Base-by-base conservation (phyloP, 352 stramenopile genomes). In the Elongisporangium prolatum region DNA sequence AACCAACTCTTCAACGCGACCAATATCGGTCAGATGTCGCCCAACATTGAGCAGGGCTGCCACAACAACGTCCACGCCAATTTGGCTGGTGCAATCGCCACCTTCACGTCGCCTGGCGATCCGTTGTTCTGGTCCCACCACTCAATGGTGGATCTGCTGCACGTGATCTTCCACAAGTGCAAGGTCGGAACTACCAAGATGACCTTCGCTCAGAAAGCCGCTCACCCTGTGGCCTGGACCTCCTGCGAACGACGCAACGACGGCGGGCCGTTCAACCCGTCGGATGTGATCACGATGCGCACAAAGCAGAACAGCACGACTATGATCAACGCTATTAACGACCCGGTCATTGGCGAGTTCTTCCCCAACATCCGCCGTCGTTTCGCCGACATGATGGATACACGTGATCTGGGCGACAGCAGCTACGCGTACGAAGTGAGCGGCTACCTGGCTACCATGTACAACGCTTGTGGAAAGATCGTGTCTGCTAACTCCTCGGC, bases 71-170 rank as follows among this genome's bases (percentile, higher is more conserved):
- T 91, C 0, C 84, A 93, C 67, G 52, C 59, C n/a, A 70, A 64
- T 49, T 51, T 91, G 1, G 68, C n/a, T 4, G 59, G 69, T 4
- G 65, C 65, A 1, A 90, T 93, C 71, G 59, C 60, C 3, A 74
- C 70, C 21, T 77, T 88, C 48, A 59, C 68, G 17, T 75, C 79
- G 50, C 74, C 81, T 0, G 37, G 69, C 0, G 84, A 91, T n/a
- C 79, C 79, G 8, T 57, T 91, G n/a, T 93, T 93, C 62, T 93
- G 68, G 67, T 90, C 79, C 5, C 77, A 89, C 53, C 84, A 93
- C 65, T 53, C 77, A 0, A 84, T 75, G 63, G 60, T 93, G 17
- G 80, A 93, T 61, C 52, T 74, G 9, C 68, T 93, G n/a, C 80
- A 89, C 56, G 72, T 68, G 13, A 74, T 89, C 24, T 90, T 85